Conservation (phyloP, 495 filamentous ascomycete species). For the Penicillium parvum region DNA sequence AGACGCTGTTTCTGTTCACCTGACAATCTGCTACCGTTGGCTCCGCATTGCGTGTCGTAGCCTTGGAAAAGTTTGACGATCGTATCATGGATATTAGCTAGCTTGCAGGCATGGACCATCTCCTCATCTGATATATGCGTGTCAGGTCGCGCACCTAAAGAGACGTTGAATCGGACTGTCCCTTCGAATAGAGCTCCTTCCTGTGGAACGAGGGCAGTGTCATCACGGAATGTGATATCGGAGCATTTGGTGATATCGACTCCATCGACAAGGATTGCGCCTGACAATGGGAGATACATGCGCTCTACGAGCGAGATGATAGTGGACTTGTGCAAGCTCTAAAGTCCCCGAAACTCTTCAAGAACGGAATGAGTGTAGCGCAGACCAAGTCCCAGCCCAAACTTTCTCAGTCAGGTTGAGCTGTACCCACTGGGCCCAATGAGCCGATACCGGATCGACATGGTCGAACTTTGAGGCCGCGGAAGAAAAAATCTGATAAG, state of each 20-base stretch:
- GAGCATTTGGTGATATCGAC: conserved; percentile 32
- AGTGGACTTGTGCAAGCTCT: too few species aligned
- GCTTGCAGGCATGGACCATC: conserved; percentile 48
- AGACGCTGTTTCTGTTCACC: conserved; percentile 74
- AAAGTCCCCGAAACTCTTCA: conserved; percentile 1
- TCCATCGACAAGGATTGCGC: conserved; percentile 36
- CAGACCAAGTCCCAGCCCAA: not conserved
- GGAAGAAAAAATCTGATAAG: conserved; percentile 12
- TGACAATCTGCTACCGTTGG: conserved; percentile 55
- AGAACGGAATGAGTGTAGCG: not conserved
- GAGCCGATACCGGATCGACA: conserved; percentile 13
- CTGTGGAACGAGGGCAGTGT: conserved; percentile 49
- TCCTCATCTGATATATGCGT: conserved; percentile 41
- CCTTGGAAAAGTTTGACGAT: conserved; percentile 52
- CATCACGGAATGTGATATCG: conserved; percentile 35
- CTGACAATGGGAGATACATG: conserved; percentile 53
- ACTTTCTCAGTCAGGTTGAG: not conserved
- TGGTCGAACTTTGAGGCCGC: not conserved
- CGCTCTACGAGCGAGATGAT: conserved; percentile 59
- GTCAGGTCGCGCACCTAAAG: conserved; percentile 38
- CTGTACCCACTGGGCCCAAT: not conserved
- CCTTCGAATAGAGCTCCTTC: conserved; percentile 50
- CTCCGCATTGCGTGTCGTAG: conserved; percentile 58
- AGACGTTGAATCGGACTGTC: conserved; percentile 47
- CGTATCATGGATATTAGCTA: conserved; percentile 54